phyloP scores from a whole-genome alignment of 2,329 filamentous ascomycete genomes.

The Nemania sp. region DNA sequence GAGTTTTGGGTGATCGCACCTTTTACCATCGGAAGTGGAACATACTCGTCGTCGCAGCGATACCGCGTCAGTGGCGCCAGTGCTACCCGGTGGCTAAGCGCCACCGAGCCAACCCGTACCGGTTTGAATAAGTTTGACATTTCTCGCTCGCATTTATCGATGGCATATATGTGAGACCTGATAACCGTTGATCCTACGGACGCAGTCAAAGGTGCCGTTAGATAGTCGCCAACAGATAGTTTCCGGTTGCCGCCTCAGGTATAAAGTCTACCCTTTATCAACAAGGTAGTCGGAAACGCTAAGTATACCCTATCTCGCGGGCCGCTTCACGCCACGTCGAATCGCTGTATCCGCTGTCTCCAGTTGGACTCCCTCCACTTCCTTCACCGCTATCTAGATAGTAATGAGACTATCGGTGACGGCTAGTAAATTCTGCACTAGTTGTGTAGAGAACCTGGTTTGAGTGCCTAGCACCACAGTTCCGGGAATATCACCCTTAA shows the following conservation, averaged over 20 bases:
- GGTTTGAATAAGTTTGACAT: conserved; percentile 55
- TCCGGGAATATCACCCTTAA: neutral
- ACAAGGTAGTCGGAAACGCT: neutral
- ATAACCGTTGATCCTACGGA: conserved; percentile 2
- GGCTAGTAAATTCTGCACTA: neutral
- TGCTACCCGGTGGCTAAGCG: conserved; percentile 59
- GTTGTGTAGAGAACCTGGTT: neutral
- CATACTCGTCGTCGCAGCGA: conserved; percentile 59
- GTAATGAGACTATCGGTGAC: neutral
- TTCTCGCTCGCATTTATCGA: neutral
- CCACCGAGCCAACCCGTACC: conserved; percentile 55
- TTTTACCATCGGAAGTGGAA: conserved; percentile 56
- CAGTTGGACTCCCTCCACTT: conserved; percentile 5
- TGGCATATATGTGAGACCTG: neutral
- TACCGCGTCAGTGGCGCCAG: conserved; percentile 63
- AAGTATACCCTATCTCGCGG: conserved; percentile 3
- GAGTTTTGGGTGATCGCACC: conserved; percentile 24
- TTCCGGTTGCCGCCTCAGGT: neutral
- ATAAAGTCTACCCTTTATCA: neutral
- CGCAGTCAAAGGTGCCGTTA: neutral
- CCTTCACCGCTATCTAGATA: conserved; percentile 5
- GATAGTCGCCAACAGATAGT: neutral
- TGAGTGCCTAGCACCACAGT: neutral
- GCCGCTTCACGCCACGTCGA: conserved; percentile 4
- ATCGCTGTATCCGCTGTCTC: conserved; percentile 14